Evolutionary conservation across 2,329 filamentous ascomycete species (phyloP).

Genomic region (Fusarium hostae): DNA sequence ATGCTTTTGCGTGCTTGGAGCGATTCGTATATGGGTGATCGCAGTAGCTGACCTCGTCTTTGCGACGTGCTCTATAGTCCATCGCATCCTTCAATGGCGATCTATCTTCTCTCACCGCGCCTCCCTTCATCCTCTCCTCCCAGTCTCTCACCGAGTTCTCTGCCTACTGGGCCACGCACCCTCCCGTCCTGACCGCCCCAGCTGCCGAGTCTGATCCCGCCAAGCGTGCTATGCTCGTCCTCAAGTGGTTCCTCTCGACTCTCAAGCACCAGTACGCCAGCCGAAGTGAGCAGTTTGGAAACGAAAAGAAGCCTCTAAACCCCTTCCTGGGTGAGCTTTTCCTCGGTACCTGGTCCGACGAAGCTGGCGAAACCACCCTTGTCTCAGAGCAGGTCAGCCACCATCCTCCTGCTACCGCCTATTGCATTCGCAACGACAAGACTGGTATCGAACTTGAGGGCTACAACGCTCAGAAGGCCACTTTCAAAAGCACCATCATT

Average conservation of each 20-base stretch:
- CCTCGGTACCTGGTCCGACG: slow-evolving; percentile 88
- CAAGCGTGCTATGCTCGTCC: slow-evolving; percentile 85
- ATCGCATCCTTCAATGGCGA: slow-evolving; percentile 87
- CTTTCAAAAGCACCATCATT: slow-evolving; percentile 92
- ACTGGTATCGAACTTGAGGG: slow-evolving; percentile 83
- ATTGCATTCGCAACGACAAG: slow-evolving; percentile 88
- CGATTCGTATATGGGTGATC: slow-evolving; percentile 6
- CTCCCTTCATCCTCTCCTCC: slow-evolving; percentile 83
- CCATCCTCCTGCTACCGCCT: slow-evolving; percentile 94
- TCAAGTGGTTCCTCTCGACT: slow-evolving; percentile 96
- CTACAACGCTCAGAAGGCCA: slow-evolving; percentile 96
- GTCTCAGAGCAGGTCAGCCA: slow-evolving; percentile 96
- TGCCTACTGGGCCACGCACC: slow-evolving; percentile 85
- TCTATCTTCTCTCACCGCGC: slow-evolving; percentile 81
- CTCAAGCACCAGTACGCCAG: slow-evolving; percentile 85
- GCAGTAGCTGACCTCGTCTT: slow-evolving; percentile 27
- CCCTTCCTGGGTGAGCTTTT: slow-evolving; percentile 97
- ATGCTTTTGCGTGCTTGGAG: not conserved
- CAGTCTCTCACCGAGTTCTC: slow-evolving; percentile 85
- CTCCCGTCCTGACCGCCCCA: slow-evolving; percentile 81
- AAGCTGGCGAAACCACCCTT: slow-evolving; percentile 82
- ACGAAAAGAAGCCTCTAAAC: slow-evolving; percentile 98
- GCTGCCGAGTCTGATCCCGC: slow-evolving; percentile 81
- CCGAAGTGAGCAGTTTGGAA: slow-evolving; percentile 81
- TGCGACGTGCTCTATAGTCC: slow-evolving; percentile 58